These are phyloP conservation scores for Sungouiella thailandica DNA, from an alignment of 805 yeast genomes.

Conservation along the genomic window DNA sequence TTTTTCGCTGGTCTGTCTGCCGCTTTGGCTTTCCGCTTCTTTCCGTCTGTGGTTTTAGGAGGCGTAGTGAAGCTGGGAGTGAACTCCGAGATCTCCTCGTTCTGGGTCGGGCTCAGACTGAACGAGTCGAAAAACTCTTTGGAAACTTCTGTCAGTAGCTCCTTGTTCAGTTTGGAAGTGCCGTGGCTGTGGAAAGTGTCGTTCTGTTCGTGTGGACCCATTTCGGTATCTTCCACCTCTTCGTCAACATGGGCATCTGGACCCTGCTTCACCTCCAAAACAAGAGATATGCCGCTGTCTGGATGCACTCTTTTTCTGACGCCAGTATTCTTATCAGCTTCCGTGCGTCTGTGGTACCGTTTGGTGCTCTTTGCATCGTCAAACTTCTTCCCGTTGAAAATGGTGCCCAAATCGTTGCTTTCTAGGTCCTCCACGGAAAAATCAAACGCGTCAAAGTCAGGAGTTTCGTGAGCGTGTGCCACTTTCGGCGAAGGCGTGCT, in stretches of 20 bases:
- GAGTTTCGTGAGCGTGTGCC: neutral
- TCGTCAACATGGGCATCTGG: neutral
- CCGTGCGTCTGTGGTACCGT: neutral
- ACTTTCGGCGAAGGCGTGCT: neutral
- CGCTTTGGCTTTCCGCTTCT: neutral
- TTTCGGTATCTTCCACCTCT: no score
- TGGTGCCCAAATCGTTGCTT: slow-evolving; percentile 7
- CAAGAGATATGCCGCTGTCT: neutral
- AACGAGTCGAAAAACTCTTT: neutral
- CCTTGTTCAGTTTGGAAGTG: no score
- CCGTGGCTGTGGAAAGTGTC: no score
- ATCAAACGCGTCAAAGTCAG: slow-evolving; percentile 9
- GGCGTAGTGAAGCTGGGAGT: slow-evolving; percentile 1
- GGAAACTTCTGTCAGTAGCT: neutral
- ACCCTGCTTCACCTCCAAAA: neutral
- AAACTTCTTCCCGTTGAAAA: slow-evolving; percentile 4
- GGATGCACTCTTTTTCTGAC: neutral
- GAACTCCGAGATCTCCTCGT: neutral
- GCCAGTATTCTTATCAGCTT: neutral
- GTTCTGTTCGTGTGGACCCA: no score
- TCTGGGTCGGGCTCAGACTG: neutral
- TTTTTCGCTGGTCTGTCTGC: neutral
- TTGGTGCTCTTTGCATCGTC: neutral
- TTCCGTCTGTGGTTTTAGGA: neutral
- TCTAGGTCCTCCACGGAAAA: slow-evolving; percentile 15